phyloP scores from a whole-genome alignment of 345 rosid genomes.

The Corymbia maculata region DNA sequence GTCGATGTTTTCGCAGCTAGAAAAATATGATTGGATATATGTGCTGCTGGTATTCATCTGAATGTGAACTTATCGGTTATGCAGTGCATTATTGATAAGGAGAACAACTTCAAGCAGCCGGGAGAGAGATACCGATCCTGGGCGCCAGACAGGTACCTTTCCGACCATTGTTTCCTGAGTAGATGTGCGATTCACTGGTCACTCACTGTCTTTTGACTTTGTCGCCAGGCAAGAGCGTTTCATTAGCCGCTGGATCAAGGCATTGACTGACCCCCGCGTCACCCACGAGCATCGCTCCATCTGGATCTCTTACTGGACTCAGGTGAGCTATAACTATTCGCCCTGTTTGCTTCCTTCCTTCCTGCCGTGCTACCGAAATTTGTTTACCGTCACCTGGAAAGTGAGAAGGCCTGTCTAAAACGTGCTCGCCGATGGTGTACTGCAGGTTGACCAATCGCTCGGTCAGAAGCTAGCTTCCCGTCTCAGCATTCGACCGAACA shows the following conservation, averaged over 20 bases:
- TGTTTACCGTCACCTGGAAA: neutral
- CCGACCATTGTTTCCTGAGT: neutral
- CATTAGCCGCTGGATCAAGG: constrained; percentile 59
- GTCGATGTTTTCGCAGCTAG: neutral
- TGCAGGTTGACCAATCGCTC: constrained; percentile 11
- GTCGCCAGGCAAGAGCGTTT: constrained; percentile 78
- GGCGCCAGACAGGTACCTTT: constrained; percentile 64
- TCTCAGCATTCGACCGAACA: neutral
- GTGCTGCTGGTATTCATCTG: neutral
- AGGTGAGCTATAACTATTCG: constrained; percentile 23
- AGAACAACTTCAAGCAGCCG: constrained; percentile 92
- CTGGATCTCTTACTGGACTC: constrained; percentile 86
- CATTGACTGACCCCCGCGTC: constrained; percentile 72
- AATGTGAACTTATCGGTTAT: neutral
- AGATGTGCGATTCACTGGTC: neutral
- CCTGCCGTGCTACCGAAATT: neutral
- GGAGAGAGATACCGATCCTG: constrained; percentile 87
- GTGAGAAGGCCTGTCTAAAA: no score
- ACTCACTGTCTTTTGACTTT: neutral
- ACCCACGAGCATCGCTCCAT: constrained; percentile 79
- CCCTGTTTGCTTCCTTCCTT: neutral
- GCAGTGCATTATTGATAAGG: constrained; percentile 77
- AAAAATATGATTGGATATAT: neutral
- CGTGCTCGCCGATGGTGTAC: neutral
- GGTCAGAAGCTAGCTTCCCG: constrained; percentile 11